Evolutionary conservation across 495 filamentous ascomycete species (phyloP).

Genomic region (Podospora fimiseda): DNA sequence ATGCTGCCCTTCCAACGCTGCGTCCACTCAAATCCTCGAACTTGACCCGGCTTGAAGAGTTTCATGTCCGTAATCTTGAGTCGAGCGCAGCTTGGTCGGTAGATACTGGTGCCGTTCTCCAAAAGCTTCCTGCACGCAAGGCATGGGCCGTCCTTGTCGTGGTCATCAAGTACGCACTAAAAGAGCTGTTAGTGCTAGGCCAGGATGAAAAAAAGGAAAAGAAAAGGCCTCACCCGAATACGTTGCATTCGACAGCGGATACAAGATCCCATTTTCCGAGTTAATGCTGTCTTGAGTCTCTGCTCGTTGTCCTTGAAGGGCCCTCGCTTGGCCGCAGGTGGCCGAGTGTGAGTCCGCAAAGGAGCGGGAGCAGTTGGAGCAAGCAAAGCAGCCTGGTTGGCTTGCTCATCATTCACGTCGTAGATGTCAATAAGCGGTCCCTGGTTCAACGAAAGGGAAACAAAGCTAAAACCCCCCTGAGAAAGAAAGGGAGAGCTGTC

Average conservation of each 20-base stretch:
- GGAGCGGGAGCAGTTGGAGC: background rate
- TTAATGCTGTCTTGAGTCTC: slow-evolving; percentile 43
- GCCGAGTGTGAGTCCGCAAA: background rate
- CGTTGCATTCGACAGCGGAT: slow-evolving; percentile 49
- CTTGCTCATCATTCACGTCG: background rate
- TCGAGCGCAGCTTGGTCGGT: slow-evolving; percentile 42
- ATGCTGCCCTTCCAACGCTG: slow-evolving; percentile 44
- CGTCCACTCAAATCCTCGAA: slow-evolving; percentile 48
- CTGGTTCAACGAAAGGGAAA: background rate
- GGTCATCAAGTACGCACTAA: slow-evolving; percentile 41
- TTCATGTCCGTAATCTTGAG: slow-evolving; percentile 48
- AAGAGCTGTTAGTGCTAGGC: slow-evolving; percentile 6
- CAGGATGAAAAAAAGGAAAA: background rate
- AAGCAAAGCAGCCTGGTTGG: background rate
- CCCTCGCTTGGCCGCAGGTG: slow-evolving; percentile 27
- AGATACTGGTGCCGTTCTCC: slow-evolving; percentile 30
- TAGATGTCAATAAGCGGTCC: background rate
- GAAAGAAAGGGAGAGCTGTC: background rate
- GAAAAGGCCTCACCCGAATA: slow-evolving; percentile 39
- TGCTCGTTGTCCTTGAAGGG: slow-evolving; percentile 43
- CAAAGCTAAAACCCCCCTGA: background rate
- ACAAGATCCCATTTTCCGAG: slow-evolving; percentile 45
- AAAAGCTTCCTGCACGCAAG: slow-evolving; percentile 42
- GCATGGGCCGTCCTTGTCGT: slow-evolving; percentile 38
- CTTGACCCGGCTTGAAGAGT: slow-evolving; percentile 45